Conservation (phyloP, 2,329 filamentous ascomycete genomes). For the Metarhizium album region DNA sequence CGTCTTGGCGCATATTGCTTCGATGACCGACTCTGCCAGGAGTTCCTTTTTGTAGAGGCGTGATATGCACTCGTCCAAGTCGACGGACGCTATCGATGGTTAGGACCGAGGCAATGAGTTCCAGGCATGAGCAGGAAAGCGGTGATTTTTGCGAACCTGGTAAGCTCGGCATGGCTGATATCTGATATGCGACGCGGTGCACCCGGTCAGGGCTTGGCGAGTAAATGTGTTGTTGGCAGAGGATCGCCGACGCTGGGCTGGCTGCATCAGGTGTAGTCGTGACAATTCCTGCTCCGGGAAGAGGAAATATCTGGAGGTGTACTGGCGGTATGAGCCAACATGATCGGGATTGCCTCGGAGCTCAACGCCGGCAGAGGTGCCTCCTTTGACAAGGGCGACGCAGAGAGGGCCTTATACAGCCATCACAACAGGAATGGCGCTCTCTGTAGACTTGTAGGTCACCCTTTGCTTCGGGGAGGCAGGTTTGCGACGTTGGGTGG, state of each 20-base stretch:
- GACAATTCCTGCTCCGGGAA: slow-evolving; percentile 24
- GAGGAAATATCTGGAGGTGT: slow-evolving; percentile 24
- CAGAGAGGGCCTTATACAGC: slow-evolving; percentile 1
- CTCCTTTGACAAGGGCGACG: slow-evolving; percentile 7
- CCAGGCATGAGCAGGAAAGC: not conserved
- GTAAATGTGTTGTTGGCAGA: not conserved
- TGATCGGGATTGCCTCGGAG: slow-evolving; percentile 29
- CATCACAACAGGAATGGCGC: not conserved
- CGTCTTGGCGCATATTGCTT: slow-evolving; percentile 98
- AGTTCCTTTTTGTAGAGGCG: slow-evolving; percentile 95
- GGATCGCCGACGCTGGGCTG: slow-evolving; percentile 8
- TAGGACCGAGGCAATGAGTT: not conserved
- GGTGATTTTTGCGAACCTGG: slow-evolving; percentile 33
- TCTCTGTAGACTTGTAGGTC: not conserved
- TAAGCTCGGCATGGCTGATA: slow-evolving; percentile 41
- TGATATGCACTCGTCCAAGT: slow-evolving; percentile 96
- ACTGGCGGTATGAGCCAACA: slow-evolving; percentile 28
- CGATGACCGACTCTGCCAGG: slow-evolving; percentile 92
- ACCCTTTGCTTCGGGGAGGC: not conserved
- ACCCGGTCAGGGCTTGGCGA: not conserved
- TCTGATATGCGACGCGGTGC: not conserved
- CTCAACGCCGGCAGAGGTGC: slow-evolving; percentile 3
- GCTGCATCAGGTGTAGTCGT: slow-evolving; percentile 11
- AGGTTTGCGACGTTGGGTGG: not conserved
- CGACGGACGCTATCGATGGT: slow-evolving; percentile 64